Base-by-base conservation (phyloP, 1,284 basidiomycete genomes). In the Phellinidium pouzarii region DNA sequence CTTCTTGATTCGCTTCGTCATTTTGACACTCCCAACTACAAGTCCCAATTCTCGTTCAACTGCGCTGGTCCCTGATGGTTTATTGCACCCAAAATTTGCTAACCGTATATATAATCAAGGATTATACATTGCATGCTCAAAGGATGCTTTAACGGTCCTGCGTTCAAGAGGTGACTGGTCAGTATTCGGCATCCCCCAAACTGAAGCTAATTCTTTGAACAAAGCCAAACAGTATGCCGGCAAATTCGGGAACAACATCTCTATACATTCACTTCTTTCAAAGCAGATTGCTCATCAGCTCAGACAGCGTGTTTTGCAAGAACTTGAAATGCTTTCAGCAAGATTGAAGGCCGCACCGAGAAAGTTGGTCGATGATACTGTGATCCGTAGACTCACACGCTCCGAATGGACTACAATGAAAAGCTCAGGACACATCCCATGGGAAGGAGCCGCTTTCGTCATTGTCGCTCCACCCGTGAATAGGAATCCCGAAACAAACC, bases 381-480 rank as follows among this genome's bases (percentile, higher is more conserved):
- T 84, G 40, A 63, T 89, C 19, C 75, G 84, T 45, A 74, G 82
- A 50, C 71, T 90, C 4, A 82, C 82, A 9, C 72, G 77, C 34
- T 66, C 66, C 8, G 86, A 90, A 62, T 82, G 78, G 72, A 65
- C 67, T 14, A 49, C 60, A 1, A 61, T 88, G n/a, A 72, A 71
- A 50, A 62, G 67, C 8, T 76, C 74, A 1, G 73, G 75, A 1
- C 59, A 64, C 0, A 62, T 85, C 34, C 76, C 79, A 3, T 73
- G 71, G 61, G 62, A 70, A 20, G 71, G 76, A 56, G 84, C 80
- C 0, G 64, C 79, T 1, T 85, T 84, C 12, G 64, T 88, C 25
- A 64, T 89, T 22, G 72, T 87, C n/a, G 74, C 82, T 4, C 84
- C 86, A n/a, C 82, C 84, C 1, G 67, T 79, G 29, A 84, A 84